Conservation (phyloP, 345 rosid genomes). For the Mallotus nudiflorus region DNA sequence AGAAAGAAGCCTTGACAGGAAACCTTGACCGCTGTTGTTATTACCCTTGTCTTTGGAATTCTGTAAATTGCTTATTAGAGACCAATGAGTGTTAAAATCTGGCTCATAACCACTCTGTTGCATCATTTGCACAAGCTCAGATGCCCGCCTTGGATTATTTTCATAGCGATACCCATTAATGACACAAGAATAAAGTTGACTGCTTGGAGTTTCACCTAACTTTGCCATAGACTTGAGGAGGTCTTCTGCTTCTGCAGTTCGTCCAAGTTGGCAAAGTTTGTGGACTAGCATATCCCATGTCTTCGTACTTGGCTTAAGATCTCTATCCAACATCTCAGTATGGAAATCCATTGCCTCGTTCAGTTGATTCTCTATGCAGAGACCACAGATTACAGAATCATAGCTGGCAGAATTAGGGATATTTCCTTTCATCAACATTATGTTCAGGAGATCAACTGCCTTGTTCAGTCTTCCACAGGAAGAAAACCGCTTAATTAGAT, state of each 20-base stretch:
- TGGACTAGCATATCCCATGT: constrained; percentile 48
- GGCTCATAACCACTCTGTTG: constrained; percentile 56
- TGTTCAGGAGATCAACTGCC: constrained; percentile 62
- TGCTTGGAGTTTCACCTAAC: constrained; percentile 57
- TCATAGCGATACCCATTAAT: constrained; percentile 48
- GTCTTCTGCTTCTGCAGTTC: constrained; percentile 52
- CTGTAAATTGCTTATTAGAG: constrained; percentile 67
- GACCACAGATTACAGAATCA: constrained; percentile 48
- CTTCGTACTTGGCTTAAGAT: constrained; percentile 51
- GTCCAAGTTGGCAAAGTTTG: constrained; percentile 42
- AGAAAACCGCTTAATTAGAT: constrained; percentile 56
- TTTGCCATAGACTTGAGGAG: constrained; percentile 47
- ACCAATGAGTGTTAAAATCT: constrained; percentile 80
- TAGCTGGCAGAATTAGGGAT: constrained; percentile 54
- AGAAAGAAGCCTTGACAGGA: constrained; percentile 69
- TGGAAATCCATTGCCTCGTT: constrained; percentile 59
- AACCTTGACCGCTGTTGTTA: constrained; percentile 42
- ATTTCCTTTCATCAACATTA: constrained; percentile 57
- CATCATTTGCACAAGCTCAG: constrained; percentile 63
- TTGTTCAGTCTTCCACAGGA: constrained; percentile 36
- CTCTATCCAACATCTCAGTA: constrained; percentile 56
- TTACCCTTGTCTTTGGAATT: constrained; percentile 36
- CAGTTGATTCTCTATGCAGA: constrained; percentile 43
- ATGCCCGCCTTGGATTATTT: constrained; percentile 59
- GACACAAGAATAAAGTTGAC: constrained; percentile 49